phyloP scores from a whole-genome alignment of 2,329 filamentous ascomycete genomes.

The Aotearoamyces nothofagi region DNA sequence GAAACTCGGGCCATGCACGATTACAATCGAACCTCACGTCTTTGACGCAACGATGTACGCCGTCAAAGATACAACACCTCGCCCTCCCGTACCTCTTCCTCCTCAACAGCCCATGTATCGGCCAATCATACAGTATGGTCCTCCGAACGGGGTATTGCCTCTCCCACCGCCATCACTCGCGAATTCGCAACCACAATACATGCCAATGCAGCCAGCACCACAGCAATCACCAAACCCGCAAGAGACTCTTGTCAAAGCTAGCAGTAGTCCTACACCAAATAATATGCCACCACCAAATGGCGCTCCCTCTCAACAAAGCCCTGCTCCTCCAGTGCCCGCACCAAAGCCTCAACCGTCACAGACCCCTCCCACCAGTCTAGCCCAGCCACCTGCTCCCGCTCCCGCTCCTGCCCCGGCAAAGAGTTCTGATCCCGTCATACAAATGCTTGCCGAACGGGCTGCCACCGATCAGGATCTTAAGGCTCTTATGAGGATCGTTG shows the following conservation, averaged over 20 bases:
- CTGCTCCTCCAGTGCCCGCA: constrained; percentile 3
- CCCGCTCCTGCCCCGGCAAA: constrained; percentile 15
- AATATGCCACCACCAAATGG: constrained; percentile 13
- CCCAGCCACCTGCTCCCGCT: constrained; percentile 5
- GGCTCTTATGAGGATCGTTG: constrained; percentile 71
- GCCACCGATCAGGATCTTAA: constrained; percentile 59
- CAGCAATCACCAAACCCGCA: constrained; percentile 7
- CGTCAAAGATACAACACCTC: constrained; percentile 47
- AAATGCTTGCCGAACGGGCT: constrained; percentile 61
- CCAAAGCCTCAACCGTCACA: neutral
- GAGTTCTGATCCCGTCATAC: constrained; percentile 62
- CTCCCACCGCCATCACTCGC: constrained; percentile 24
- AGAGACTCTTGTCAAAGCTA: neutral
- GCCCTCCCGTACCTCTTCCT: constrained; percentile 22
- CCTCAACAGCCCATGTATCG: constrained; percentile 23
- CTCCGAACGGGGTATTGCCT: constrained; percentile 46
- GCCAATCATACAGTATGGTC: constrained; percentile 50
- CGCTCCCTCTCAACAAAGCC: constrained; percentile 4
- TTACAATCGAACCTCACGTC: constrained; percentile 67
- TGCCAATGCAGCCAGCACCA: constrained; percentile 16
- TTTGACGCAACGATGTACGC: constrained; percentile 63
- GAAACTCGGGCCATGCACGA: constrained; percentile 56
- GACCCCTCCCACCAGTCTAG: constrained; percentile 1
- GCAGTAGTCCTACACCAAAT: constrained; percentile 11
- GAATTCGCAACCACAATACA: constrained; percentile 18